phyloP scores from a whole-genome alignment of 768 basidiomycete genomes.

The Russula sp. region DNA sequence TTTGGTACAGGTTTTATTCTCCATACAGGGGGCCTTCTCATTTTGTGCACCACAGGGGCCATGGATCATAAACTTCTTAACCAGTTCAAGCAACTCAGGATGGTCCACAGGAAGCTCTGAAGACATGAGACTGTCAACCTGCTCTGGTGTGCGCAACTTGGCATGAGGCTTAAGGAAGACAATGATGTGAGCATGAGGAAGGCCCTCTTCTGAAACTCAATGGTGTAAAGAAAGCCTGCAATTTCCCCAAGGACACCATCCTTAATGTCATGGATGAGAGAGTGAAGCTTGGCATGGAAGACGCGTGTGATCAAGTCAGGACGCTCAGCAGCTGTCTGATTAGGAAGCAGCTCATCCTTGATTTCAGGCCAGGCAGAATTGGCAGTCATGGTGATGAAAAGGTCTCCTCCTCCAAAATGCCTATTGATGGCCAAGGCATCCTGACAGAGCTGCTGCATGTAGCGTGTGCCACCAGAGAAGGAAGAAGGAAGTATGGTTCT shows the following conservation, averaged over 20 bases:
- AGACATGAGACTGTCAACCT: not conserved
- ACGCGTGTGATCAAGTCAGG: not conserved
- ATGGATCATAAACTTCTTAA: no score
- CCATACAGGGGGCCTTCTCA: no score
- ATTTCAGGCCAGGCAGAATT: slow-evolving; percentile 49
- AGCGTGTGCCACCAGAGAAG: not conserved
- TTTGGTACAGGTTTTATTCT: no score
- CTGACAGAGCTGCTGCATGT: not conserved
- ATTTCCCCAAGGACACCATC: not conserved
- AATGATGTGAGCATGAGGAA: not conserved
- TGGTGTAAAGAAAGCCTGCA: not conserved
- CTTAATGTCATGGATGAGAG: not conserved
- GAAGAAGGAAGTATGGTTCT: not conserved
- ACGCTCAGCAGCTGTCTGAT: slow-evolving; percentile 31
- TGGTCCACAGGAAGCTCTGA: no score
- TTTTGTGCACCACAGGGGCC: no score
- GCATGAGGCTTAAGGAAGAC: no score
- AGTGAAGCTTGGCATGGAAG: not conserved
- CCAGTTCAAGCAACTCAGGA: no score
- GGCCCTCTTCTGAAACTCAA: slow-evolving; percentile 3
- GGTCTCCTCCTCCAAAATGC: not conserved
- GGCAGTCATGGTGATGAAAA: slow-evolving; percentile 46
- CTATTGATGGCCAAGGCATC: slow-evolving; percentile 1
- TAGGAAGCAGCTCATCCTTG: not conserved
- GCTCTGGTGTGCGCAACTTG: not conserved